Base-by-base conservation (phyloP, 2,329 filamentous ascomycete genomes). In the Hymenotorrendiella dingleyae region DNA sequence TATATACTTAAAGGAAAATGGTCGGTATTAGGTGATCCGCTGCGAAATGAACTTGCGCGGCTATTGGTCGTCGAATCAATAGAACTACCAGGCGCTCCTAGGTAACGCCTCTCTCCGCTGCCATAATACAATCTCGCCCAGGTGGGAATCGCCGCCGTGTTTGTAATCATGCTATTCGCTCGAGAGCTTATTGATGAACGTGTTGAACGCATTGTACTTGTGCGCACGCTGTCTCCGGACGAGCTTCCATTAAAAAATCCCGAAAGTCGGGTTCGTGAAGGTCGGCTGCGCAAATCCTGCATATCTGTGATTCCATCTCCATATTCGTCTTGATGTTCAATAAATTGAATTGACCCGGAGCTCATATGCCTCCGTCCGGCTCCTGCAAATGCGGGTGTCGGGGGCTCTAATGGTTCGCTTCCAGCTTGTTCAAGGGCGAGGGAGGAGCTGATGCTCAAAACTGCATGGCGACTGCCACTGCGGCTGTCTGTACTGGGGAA, bases 101-200 rank as follows among this genome's bases (percentile, higher is more conserved):
- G 62, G 43, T 66, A 77, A 35, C 65, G 72, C 47, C 69, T 72
- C 61, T 76, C 80, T 38, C 81, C 80, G 40, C 78, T 80, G 26
- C 79, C 78, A 60, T 89, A 89, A 63, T 88, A 89, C 12, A 86
- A 66, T 52, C 72, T 79, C 29, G 64, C 65, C 62, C 72, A 75
- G 6, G 66, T 61, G 1, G 72, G 70, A 32, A 70, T 61, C 14
- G 51, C 50, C 17, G 50, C 52, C 27, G 59, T 61, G n/a, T n/a
- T n/a, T n/a, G 63, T 63, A 37, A 68, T 54, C 21, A 69, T 50
- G 19, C 66, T 62, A 45, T 67, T 73, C 16, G 68, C 62, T 35
- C 65, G 64, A 10, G 71, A 73, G 24, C 65, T 67, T 4, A 61
- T 40, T 9, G 53, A 54, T 12, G 60, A 62, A 27, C 53, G 40